Evolutionary conservation across 371 early-diverging fungal genomes (phyloP).

Genomic region (Mortierella sp.): DNA sequence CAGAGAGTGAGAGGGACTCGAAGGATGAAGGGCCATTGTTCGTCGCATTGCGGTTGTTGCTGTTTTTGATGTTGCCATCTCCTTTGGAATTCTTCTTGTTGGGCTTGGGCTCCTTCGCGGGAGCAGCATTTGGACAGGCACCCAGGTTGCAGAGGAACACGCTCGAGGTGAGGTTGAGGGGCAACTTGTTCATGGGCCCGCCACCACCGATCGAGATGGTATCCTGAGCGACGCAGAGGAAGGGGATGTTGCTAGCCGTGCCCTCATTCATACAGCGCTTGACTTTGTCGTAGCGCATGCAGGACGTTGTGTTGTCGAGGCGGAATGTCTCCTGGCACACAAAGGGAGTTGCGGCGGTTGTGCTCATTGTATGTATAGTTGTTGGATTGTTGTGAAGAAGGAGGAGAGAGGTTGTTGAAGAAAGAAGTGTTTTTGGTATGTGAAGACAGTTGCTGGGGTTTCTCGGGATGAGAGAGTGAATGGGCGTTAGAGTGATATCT

Average conservation of each 20-base stretch:
- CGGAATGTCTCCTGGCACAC: constrained; percentile 31
- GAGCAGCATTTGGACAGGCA: constrained; percentile 27
- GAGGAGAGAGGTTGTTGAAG: background rate
- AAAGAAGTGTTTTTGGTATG: background rate
- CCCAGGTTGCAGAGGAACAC: constrained; percentile 18
- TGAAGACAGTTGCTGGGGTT: too few relatives aligned
- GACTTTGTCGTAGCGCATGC: constrained; percentile 26
- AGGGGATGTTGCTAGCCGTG: constrained; percentile 7
- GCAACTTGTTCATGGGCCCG: constrained; percentile 19
- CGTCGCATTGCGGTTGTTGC: background rate
- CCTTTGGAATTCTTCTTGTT: too few relatives aligned
- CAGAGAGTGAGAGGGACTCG: constrained; percentile 19
- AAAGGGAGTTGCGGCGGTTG: background rate
- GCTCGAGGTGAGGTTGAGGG: constrained; percentile 18
- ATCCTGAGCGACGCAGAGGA: constrained; percentile 26
- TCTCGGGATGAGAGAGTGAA: background rate
- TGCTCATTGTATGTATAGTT: background rate
- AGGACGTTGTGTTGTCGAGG: constrained; percentile 26
- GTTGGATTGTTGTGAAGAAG: background rate
- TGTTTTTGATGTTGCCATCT: background rate
- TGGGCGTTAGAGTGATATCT: background rate
- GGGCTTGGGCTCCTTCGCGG: constrained; percentile 1
- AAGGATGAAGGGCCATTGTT: background rate
- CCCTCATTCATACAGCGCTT: constrained; percentile 26
- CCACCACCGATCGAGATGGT: constrained; percentile 26